Base-by-base conservation (phyloP, 176 grass and related monocot genomes). In the Zea luxurians region DNA sequence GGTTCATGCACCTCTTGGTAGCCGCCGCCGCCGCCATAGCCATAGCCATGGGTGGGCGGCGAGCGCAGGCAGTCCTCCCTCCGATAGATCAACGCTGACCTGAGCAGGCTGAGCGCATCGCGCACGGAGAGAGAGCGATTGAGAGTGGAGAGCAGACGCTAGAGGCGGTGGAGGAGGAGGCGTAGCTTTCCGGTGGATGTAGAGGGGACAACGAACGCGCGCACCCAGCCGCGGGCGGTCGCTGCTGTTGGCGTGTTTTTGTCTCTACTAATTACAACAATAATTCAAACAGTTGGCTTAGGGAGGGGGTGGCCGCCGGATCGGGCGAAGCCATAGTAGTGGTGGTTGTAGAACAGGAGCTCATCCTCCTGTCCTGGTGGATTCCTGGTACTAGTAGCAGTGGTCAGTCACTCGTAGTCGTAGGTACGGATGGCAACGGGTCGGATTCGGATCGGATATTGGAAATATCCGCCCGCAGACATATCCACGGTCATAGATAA, bases 1-100 rank as follows among this genome's bases (percentile, higher is more conserved):
- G 72, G 86, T 99, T 99, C 92, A 93, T 96, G 76, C 96, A 99
- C 85, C 90, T 54, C 71, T 61, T 84, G n/a, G 48, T 50, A 21
- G 27, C 27, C 27, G 54, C 75, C 74, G 76, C 77, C 18, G 76
- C 77, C 10, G 82, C 42, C 87, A 88, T 84, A 54, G 82, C 42
- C 87, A 88, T 84, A 54, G 69, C 64, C 80, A 86, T 86, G 70
- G 53, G 20, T 42, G 10, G 40, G 12, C 4, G 57, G 42, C 43
- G 21, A 63, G 41, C 20, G 27, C 4, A 35, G 59, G 4, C 43
- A n/a, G 12, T 13, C 76, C 21, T 48, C 67, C 65, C 27, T 27
- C 27, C 27, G 27, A 27, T 27, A 27, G 73, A 83, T 82, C 61
- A 86, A 47, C 55, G 58, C 20, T 74, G 67, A 53, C 7, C 61